Conservation (phyloP, 768 basidiomycete genomes). For the Russula vinacea region DNA sequence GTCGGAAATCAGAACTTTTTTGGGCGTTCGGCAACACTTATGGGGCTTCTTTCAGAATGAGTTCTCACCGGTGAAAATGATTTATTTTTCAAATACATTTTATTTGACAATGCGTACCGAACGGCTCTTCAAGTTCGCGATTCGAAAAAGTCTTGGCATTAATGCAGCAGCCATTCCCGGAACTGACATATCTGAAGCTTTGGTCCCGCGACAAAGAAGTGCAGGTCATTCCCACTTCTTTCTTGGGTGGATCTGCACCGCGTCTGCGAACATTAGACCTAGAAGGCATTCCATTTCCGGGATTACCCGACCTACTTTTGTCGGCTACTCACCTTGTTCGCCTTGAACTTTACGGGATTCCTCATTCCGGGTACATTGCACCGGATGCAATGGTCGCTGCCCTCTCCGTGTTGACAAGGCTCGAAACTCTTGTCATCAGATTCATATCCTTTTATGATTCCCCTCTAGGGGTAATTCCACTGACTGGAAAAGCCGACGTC, state of each 20-base stretch:
- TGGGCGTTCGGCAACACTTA: too few relatives aligned
- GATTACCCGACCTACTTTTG: not conserved
- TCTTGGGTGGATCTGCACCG: not conserved
- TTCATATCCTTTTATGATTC: not conserved
- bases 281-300: not conserved
- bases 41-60: too few relatives aligned
- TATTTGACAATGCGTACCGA: too few relatives aligned
- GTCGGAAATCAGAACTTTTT: too few relatives aligned
- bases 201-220: not conserved
- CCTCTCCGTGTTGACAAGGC: not conserved
- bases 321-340: not conserved
- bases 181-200: not conserved
- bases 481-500: not conserved
- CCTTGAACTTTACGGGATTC: not conserved
- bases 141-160: too few relatives aligned
- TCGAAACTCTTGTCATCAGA: not conserved
- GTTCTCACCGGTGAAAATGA: too few relatives aligned
- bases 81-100: too few relatives aligned
- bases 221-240: not conserved
- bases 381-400: not conserved
- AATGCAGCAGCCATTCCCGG: too few relatives aligned
- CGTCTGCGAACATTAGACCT: not conserved
- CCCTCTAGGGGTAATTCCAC: not conserved
- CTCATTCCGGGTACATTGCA: not conserved
- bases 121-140: too few relatives aligned